Evolutionary conservation across 1,284 basidiomycete genomes (phyloP), one percentile per base, ranked within the genome.

Genomic region (Schizophyllum amplum): DNA sequence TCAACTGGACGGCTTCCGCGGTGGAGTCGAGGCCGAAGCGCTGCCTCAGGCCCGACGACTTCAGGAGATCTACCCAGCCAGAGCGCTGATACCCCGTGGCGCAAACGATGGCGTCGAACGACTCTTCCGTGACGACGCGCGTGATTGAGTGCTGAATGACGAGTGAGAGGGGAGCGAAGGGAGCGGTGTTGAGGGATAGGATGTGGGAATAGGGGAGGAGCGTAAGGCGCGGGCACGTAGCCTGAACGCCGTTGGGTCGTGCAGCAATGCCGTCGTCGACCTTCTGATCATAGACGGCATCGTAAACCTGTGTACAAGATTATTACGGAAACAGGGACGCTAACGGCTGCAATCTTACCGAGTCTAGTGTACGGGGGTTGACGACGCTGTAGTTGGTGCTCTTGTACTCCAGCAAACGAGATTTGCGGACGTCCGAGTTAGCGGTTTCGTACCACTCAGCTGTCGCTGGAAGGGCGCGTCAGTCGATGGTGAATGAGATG

Each of bases 321-420:
- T 33, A 13, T 33, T 13, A 33, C 6, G 27, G 13, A 33, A 6
- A 13, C 6, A 5, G 13, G 27, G 27, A 6, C 13, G 27, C 27
- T 33, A 13, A 33, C 5, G 6, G 27, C 27, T 33, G 27, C 27
- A 33, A 33, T 5, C 6, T 33, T 33, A 33, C 27, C 48, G 64
- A 60, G 55, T 76, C 73, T 24, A 78, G 67, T 17, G 75, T 77
- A 25, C 70, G 64, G 48, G 77, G 75, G 61, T 80, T 83, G 17
- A 83, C 77, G 25, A 82, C 79, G 13, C 79, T 75, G 62, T 84
- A 83, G 64, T 84, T 83, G 9, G 82, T 82, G 42, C 68, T 66
- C 59, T 73, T 72, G 58, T 81, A 81, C 59, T 83, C 82, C 25
- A 67, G 65, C 2, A 76, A 65, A 22, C 74, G 65, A 33, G 27